Base-by-base conservation (phyloP, 2,329 filamentous ascomycete genomes). In the Botrytis medusae region DNA sequence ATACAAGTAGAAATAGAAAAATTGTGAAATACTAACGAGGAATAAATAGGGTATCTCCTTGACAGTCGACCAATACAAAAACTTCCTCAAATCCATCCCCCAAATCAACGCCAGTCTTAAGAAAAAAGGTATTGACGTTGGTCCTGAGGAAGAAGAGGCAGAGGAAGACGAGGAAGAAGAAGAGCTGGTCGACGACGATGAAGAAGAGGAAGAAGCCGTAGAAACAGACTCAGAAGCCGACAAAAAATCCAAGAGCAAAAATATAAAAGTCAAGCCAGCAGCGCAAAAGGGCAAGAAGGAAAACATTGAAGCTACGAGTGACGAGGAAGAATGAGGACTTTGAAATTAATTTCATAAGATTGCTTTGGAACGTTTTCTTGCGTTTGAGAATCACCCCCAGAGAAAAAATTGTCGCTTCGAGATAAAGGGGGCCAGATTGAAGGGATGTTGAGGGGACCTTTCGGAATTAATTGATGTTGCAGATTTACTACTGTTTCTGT, bases 261-360 rank as follows among this genome's bases (percentile, higher is more conserved):
- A 44, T 22, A 67, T 59, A 18, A 54, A 67, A 32, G n/a, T 32
- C n/a, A 71, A 71, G 14, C 25, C 44, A 51, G n/a, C 14, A 51
- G 34, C 46, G 22, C 37, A 81, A 3, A 86, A 85, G 79, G 81
- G 83, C 62, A 84, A 84, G 79, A 83, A 84, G 69, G 81, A 87
- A 25, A 91, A 91, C 76, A 90, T 91, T 63, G 89, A 91, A 69
- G 86, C 86, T 6, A 91, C 89, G 0, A 90, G 88, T 72, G 89
- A 91, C 63, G 88, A 90, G 77, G 87, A 87, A 1, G 87, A 87
- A 29, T 82, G 83, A 62, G 75, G 73, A 76, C 20, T 6, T 42
- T 5, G 46, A 22, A 60, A 29, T 1, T 1, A 0, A 18, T 37
- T 63, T 14, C 54, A 10, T 1, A 37, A 37, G n/a, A 14, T 12